Evolutionary conservation across 2,329 filamentous ascomycete species (phyloP), one percentile per base, ranked within the genome.

Genomic region (Scedosporium boydii): DNA sequence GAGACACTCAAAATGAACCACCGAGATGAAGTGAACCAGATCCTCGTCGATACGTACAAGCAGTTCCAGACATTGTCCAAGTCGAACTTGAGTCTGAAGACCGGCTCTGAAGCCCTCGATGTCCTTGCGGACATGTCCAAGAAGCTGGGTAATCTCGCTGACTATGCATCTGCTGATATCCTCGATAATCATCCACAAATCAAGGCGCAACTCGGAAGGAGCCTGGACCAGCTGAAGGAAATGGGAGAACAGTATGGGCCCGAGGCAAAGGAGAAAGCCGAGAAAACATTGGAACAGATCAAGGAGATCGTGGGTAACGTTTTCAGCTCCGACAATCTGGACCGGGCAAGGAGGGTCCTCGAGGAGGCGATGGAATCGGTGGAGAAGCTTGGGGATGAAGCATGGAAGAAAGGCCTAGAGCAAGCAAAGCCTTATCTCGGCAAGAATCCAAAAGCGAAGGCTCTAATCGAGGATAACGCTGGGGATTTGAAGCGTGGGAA

Each of bases 371-470:
- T 81, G 2, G 76, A 90, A 70, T 79, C 88, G 71, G 69, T 91
- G 38, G 80, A 83, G 74, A 82, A 87, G 73, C 74, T 90, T 1
- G 87, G 87, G 23, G 87, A 91, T 48, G 80, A 91, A 73, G 85
- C 86, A 0, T 92, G 87, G 87, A 78, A 85, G 66, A 88, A 90
- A 76, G 87, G 84, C 0, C 70, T 89, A 57, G 85, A 91, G 74
- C 79, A 90, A 73, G 86, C 84, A 42, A 86, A 89, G 77, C 87
- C 88, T 0, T 83, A 85, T 64, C 80, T 92, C 0, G 88, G 91
- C 67, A 91, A 91, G 80, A 89, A 84, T 73, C 87, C 88, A n/a
- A 78, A 89, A 75, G 75, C 90, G 63, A 91, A 90, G 78, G 79
- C 90, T 73, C 72, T 91, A 0, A 71, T 92, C 1, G 87, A 90